These are phyloP conservation scores for Raffaelea arxii DNA, from an alignment of 2,329 filamentous ascomycete species.

Conservation along the genomic window DNA sequence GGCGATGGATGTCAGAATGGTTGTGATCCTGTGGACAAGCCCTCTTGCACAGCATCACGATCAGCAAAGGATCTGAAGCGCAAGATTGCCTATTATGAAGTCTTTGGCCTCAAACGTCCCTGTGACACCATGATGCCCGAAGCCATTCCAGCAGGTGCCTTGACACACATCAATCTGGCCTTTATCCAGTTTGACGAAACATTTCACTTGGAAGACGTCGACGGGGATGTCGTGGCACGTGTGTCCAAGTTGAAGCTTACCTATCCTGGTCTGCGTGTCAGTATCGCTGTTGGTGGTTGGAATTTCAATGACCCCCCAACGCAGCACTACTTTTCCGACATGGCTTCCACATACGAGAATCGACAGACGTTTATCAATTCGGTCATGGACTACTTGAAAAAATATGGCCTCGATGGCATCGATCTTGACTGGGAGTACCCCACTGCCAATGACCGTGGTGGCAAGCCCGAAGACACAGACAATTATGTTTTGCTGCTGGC, in stretches of 20 bases:
- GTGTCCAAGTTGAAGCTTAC: slow-evolving; percentile 21
- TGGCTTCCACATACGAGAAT: slow-evolving; percentile 6
- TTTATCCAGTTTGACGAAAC: slow-evolving; percentile 15
- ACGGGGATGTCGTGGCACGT: slow-evolving; percentile 13
- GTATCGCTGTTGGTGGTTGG: slow-evolving; percentile 32
- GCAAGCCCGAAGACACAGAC: slow-evolving; percentile 10
- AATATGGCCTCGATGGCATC: slow-evolving; percentile 8
- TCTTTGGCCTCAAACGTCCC: slow-evolving; percentile 12
- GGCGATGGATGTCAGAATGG: background rate
- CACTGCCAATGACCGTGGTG: slow-evolving; percentile 12
- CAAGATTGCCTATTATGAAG: slow-evolving; percentile 18
- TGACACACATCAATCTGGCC: slow-evolving; percentile 24
- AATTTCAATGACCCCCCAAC: slow-evolving; percentile 16
- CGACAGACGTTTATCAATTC: slow-evolving; percentile 12
- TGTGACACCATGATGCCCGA: slow-evolving; percentile 18
- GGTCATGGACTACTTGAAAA: slow-evolving; percentile 9
- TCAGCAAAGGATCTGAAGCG: background rate
- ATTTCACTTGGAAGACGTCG: slow-evolving; percentile 10
- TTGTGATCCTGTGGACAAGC: background rate
- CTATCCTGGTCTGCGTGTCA: slow-evolving; percentile 19
- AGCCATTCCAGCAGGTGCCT: slow-evolving; percentile 14
- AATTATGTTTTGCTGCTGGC: slow-evolving; percentile 6
- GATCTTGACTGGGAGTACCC: slow-evolving; percentile 12
- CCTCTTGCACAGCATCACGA: background rate
- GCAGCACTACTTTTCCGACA: slow-evolving; percentile 13